Percentiles rank a stretch among this genome's conserved stretches.
These are phyloP conservation scores for Ceratocystis colombiana DNA, from an alignment of 2,329 filamentous ascomycete species.

Conservation along the genomic window DNA sequence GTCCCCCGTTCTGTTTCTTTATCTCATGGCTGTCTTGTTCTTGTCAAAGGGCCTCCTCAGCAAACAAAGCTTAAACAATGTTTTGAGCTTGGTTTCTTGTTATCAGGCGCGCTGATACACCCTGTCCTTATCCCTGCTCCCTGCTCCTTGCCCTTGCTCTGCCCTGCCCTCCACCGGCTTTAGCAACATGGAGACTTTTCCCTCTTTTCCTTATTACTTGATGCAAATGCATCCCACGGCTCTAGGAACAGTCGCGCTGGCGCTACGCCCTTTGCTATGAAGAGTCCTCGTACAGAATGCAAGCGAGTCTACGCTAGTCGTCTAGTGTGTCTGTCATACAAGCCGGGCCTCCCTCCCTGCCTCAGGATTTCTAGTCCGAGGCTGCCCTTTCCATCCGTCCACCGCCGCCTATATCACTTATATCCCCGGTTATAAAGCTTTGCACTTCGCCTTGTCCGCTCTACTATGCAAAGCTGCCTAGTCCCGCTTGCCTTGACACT, in stretches of 20 bases:
- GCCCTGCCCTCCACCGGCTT: too few relatives aligned
- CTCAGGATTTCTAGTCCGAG: neutral
- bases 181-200: neutral
- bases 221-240: constrained; percentile 8
- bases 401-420: neutral
- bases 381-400: neutral
- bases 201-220: constrained; percentile 4
- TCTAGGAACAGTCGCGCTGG: neutral
- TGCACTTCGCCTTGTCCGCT: constrained; percentile 4
- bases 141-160: too few relatives aligned
- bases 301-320: neutral
- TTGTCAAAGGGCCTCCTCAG: neutral
- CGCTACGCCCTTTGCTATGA: neutral
- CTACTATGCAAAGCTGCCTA: neutral
- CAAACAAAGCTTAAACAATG: constrained; percentile 3
- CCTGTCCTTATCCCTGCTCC: too few relatives aligned
- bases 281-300: neutral
- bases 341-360: neutral
- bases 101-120: neutral
- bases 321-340: too few relatives aligned
- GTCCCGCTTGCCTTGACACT: neutral
- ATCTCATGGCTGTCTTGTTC: neutral
- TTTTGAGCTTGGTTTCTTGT: neutral
- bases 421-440: neutral
- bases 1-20: neutral